Percentiles rank a stretch among this genome's conserved stretches.
Conservation (phyloP, 345 rosid genomes). For the Syzygium jambos region DNA sequence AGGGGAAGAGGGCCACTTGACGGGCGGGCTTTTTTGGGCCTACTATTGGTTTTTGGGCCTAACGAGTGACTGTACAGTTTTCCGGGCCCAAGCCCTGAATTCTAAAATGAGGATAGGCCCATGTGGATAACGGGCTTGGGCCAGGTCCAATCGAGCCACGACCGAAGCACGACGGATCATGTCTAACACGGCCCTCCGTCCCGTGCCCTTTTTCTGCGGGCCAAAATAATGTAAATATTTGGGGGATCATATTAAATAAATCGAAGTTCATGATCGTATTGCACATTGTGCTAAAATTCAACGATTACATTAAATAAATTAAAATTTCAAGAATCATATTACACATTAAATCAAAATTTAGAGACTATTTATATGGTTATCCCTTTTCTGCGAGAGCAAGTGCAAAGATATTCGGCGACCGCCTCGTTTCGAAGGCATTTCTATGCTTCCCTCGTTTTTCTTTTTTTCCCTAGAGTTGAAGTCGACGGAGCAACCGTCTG, state of each 20-base stretch:
- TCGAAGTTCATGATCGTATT: too few relatives aligned
- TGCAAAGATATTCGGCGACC: neutral
- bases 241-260: too few relatives aligned
- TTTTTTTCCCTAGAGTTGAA: neutral
- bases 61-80: neutral
- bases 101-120: neutral
- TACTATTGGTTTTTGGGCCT: neutral
- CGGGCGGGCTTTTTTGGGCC: neutral
- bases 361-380: too few relatives aligned
- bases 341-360: too few relatives aligned
- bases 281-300: accelerated
- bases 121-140: neutral
- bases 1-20: too few relatives aligned
- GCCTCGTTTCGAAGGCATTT: neutral
- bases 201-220: too few relatives aligned
- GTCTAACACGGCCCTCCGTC: too few relatives aligned
- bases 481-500: neutral
- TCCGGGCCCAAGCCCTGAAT: neutral
- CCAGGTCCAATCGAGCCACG: neutral
- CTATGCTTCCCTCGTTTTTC: neutral
- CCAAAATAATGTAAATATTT: too few relatives aligned
- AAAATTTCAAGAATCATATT: too few relatives aligned
- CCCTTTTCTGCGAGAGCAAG: too few relatives aligned
- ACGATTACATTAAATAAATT: too few relatives aligned
- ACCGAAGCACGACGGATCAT: too few relatives aligned